These are phyloP conservation scores for Phlebopus sp. DNA, from an alignment of 1,284 basidiomycete genomes.

Conservation along the genomic window DNA sequence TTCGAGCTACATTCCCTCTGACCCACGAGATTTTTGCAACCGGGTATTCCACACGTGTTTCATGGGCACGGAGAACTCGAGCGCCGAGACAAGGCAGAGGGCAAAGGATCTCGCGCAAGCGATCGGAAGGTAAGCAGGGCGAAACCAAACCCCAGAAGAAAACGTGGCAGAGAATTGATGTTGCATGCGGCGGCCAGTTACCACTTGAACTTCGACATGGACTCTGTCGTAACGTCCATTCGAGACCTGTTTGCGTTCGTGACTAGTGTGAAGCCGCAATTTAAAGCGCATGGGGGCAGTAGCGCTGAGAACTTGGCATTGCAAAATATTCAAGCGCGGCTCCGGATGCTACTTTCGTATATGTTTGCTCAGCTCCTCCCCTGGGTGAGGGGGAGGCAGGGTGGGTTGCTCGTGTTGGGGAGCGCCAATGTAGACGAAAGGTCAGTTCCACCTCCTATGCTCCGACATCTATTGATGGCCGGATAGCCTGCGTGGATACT, in stretches of 20 bases:
- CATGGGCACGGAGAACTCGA: conserved; percentile 98
- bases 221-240: conserved; percentile 83
- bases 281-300: conserved; percentile 86
- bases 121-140: conserved; percentile 73
- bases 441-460: conserved; percentile 35
- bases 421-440: conserved; percentile 99
- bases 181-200: conserved; percentile 58
- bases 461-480: conserved; percentile 1
- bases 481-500: conserved; percentile 84
- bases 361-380: conserved; percentile 96
- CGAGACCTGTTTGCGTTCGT: conserved; percentile 82
- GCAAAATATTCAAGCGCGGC: conserved; percentile 96
- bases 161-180: not conserved
- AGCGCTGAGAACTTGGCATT: conserved; percentile 91
- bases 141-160: not conserved
- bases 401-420: conserved; percentile 91
- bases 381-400: conserved; percentile 83
- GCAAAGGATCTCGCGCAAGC: conserved; percentile 85
- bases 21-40: conserved; percentile 82
- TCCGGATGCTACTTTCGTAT: conserved; percentile 97
- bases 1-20: conserved; percentile 79
- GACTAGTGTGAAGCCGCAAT: conserved; percentile 80
- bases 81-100: conserved; percentile 78
- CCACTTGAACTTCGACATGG: conserved; percentile 96
- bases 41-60: conserved; percentile 98